Percentiles rank a stretch among this genome's conserved stretches.
Evolutionary conservation across 176 grass and related monocot species (phyloP).

Genomic region (Carex myosuroides): DNA sequence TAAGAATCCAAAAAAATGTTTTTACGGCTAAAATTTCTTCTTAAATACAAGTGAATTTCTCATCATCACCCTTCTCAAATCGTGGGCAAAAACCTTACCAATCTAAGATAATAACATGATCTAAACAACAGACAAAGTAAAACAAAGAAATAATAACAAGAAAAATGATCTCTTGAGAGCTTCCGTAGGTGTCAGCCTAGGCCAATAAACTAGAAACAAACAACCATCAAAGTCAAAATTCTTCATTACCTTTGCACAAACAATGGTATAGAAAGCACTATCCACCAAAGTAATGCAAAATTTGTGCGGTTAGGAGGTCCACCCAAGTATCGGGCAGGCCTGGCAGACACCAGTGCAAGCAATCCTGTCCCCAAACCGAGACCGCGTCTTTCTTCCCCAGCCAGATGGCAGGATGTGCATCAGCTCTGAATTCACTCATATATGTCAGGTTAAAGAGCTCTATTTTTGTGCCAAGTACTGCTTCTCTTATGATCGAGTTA

Average conservation of each 20-base stretch:
- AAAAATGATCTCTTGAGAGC: background rate
- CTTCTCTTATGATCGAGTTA: slow-evolving; percentile 48
- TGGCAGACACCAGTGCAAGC: slow-evolving; percentile 96
- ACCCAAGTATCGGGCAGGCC: slow-evolving; percentile 91
- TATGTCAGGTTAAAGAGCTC: slow-evolving; percentile 74
- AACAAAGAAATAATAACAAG: background rate
- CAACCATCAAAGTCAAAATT: background rate
- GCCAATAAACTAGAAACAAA: background rate
- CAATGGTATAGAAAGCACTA: background rate
- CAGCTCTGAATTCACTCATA: slow-evolving; percentile 83
- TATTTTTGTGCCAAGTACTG: slow-evolving; percentile 37
- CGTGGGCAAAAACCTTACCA: background rate
- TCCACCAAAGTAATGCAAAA: slow-evolving; percentile 41
- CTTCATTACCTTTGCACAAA: background rate
- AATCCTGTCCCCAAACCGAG: slow-evolving; percentile 81
- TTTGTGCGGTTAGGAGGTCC: slow-evolving; percentile 51
- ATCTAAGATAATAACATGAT: background rate
- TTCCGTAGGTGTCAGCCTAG: background rate
- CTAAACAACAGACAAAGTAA: background rate
- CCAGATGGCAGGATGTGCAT: slow-evolving; percentile 86
- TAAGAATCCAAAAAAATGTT: background rate
- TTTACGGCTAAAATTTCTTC: background rate
- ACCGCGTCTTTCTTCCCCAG: slow-evolving; percentile 87
- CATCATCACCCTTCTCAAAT: background rate
- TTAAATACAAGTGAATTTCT: background rate